Conservation (phyloP, 139 green algal species). For the Closterium sp. region DNA sequence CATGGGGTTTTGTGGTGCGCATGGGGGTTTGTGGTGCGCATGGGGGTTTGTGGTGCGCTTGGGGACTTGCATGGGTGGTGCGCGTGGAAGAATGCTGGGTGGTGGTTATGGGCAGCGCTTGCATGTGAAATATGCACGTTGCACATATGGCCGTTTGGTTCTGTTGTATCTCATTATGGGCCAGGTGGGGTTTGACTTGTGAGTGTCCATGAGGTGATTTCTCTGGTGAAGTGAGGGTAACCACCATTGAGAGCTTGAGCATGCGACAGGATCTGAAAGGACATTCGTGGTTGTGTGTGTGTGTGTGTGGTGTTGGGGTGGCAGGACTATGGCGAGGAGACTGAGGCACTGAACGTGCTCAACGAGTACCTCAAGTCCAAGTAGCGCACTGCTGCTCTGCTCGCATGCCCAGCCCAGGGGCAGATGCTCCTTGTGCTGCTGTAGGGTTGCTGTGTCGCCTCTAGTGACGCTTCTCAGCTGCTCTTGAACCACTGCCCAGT, state of each 20-base stretch:
- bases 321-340: slow-evolving; percentile 96
- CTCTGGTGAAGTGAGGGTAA: too few species aligned
- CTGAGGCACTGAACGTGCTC: slow-evolving; percentile 85
- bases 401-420: neutral
- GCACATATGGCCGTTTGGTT: neutral
- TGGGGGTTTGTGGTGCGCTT: too few species aligned
- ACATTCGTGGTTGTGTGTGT: neutral
- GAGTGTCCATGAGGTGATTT: too few species aligned
- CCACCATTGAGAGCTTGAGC: too few species aligned
- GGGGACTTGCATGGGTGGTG: too few species aligned
- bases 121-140: too few species aligned
- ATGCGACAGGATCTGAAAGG: neutral
- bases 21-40: too few species aligned
- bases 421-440: neutral
- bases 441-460: neutral
- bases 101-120: too few species aligned
- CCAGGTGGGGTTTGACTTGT: too few species aligned
- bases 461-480: neutral
- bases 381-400: slow-evolving; percentile 2
- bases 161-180: neutral
- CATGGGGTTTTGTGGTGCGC: too few species aligned
- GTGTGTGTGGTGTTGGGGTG: neutral
- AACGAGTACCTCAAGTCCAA: slow-evolving; percentile 90
- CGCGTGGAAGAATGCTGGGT: too few species aligned
- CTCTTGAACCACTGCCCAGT: neutral